phyloP scores from a whole-genome alignment of 306 rosid species.

The Mimosa bimucronata region DNA sequence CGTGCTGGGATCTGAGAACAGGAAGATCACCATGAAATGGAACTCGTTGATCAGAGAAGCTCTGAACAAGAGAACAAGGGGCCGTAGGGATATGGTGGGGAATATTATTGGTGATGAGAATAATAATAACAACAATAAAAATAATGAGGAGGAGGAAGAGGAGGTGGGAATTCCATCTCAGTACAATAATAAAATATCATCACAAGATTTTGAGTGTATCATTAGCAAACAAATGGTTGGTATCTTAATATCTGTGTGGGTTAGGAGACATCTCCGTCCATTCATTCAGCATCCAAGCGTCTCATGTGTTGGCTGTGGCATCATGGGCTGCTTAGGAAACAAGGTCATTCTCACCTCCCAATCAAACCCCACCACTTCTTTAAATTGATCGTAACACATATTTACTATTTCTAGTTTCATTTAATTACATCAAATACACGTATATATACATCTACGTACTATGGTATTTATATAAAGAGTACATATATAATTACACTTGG shows the following conservation, averaged over 20 bases:
- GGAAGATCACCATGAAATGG: slow-evolving; percentile 62
- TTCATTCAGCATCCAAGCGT: slow-evolving; percentile 70
- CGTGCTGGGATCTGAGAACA: slow-evolving; percentile 74
- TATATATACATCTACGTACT: not conserved
- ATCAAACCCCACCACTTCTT: slow-evolving; percentile 33
- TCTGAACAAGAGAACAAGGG: slow-evolving; percentile 51
- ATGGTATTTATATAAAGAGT: not conserved
- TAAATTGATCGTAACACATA: not conserved
- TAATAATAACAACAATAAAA: slow-evolving; percentile 5
- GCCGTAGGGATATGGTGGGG: not conserved
- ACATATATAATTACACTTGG: not conserved
- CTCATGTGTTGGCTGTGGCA: slow-evolving; percentile 86
- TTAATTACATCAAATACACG: not conserved
- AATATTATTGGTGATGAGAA: not conserved
- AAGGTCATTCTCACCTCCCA: slow-evolving; percentile 56
- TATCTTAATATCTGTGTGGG: slow-evolving; percentile 81
- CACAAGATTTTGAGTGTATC: slow-evolving; percentile 64
- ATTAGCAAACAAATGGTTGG: slow-evolving; percentile 97
- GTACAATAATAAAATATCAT: slow-evolving; percentile 18
- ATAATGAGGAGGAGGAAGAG: not conserved
- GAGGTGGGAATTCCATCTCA: slow-evolving; percentile 18
- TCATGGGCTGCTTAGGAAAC: slow-evolving; percentile 87
- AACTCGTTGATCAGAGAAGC: slow-evolving; percentile 68
- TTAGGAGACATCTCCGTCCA: slow-evolving; percentile 61
- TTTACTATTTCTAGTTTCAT: not conserved